Conservation (phyloP, 2,329 filamentous ascomycete species). For the Ceratocystis variospora region DNA sequence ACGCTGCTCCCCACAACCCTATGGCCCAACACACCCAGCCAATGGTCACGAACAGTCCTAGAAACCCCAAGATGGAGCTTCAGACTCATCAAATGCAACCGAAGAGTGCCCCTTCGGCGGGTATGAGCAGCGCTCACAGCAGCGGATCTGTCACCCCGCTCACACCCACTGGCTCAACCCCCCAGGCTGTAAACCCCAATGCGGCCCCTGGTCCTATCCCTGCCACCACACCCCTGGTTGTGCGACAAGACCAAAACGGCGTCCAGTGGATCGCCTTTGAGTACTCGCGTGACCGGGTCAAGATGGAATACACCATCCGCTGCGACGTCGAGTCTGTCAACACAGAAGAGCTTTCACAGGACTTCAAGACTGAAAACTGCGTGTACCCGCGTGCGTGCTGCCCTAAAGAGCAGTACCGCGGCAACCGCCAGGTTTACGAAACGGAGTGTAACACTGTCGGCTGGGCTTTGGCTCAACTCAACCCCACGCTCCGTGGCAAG, state of each 20-base stretch:
- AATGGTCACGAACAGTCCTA: slow-evolving; percentile 45
- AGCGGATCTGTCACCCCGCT: slow-evolving; percentile 24
- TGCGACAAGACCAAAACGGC: slow-evolving; percentile 87
- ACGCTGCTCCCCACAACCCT: slow-evolving; percentile 42
- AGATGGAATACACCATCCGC: slow-evolving; percentile 98
- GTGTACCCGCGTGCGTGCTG: slow-evolving; percentile 94
- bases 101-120: slow-evolving; percentile 31
- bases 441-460: slow-evolving; percentile 99
- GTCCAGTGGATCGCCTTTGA: slow-evolving; percentile 99
- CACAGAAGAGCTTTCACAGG: slow-evolving; percentile 66
- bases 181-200: slow-evolving; percentile 60
- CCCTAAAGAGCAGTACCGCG: slow-evolving; percentile 88
- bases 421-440: slow-evolving; percentile 90
- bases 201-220: slow-evolving; percentile 93
- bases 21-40: slow-evolving; percentile 40
- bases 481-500: slow-evolving; percentile 81
- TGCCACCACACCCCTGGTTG: slow-evolving; percentile 85
- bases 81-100: slow-evolving; percentile 48
- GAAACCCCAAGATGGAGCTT: slow-evolving; percentile 48
- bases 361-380: slow-evolving; percentile 97
- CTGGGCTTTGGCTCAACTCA: slow-evolving; percentile 92
- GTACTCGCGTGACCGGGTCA: slow-evolving; percentile 90
- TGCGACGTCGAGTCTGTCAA: slow-evolving; percentile 96
- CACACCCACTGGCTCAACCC: slow-evolving; percentile 34
- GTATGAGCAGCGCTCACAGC: slow-evolving; percentile 28